phyloP scores from a whole-genome alignment of 208 protist species.

The Leishmania turanica region DNA sequence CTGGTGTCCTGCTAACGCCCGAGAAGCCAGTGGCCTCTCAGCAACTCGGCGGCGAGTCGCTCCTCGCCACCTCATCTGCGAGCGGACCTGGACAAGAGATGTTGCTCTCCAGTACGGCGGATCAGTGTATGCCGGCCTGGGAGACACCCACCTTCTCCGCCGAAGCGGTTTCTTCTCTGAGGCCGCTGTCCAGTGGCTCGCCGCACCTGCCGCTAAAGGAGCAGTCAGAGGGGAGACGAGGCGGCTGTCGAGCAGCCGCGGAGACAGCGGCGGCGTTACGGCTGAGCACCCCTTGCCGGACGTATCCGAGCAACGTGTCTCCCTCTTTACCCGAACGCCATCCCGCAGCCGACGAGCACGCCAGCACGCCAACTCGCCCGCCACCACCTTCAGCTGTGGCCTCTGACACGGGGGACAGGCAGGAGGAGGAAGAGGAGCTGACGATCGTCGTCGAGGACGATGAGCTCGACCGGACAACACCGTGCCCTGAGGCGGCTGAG shows the following conservation, averaged over 20 bases:
- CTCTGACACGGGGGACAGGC: neutral
- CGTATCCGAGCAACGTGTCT: neutral
- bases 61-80: neutral
- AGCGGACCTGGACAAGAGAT: neutral
- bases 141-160: neutral
- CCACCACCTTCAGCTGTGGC: neutral
- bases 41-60: slow-evolving; percentile 1
- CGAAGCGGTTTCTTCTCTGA: neutral
- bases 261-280: too few relatives aligned
- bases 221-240: slow-evolving; percentile 2
- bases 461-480: neutral
- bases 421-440: slow-evolving; percentile 6
- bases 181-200: neutral
- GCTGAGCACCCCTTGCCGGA: neutral
- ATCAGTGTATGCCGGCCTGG: neutral
- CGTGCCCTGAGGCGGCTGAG: neutral
- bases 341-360: neutral
- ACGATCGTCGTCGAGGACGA: slow-evolving; percentile 17
- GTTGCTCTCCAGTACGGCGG: neutral
- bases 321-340: neutral
- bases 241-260: too few relatives aligned
- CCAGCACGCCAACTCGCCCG: neutral
- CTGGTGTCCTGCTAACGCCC: neutral
- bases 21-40: neutral
- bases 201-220: slow-evolving; percentile 25